Evolutionary conservation across 345 rosid genomes (phyloP), one percentile per base, ranked within the genome.

Genomic region (Boechera retrofracta): DNA sequence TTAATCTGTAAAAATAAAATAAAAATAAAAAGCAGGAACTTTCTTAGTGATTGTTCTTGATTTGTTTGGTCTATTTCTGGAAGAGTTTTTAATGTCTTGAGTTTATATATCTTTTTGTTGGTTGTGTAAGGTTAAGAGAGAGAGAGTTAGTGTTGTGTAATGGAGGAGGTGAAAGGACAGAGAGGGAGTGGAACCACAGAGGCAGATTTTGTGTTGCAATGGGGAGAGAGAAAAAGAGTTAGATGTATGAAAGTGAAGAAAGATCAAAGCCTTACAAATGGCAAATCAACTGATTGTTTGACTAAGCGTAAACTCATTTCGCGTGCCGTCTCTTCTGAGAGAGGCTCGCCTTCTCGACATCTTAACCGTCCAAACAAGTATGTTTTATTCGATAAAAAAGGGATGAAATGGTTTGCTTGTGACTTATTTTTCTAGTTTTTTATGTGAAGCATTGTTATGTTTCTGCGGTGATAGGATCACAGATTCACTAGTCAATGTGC

Each of bases 161-260:
- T 89, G 97, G 94, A 88, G 79, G 94, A 91, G 67, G 86, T 75
- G 62, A 93, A 82, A 79, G 84, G 83, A 72, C 88, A 86, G 60
- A 86, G 81, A 82, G 83, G 80, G n/a, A 64, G 32, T 79, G 78
- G 80, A 82, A 82, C 72, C 51, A 65, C 82, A 71, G 93, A 88
- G 77, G 86, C 87, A 41, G 96, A 94, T 83, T 94, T 94, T 82
- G 83, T 87, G 77, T 77, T 94, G 74, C 93, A 94, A 81, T 91
- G 98, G 98, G 98, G 98, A 49, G 90, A 84, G 59, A 87, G 88
- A 71, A 94, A 94, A 84, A 87, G 89, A 83, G 93, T 82, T 77
- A 84, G 98, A 81, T 87, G 96, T 78, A 88, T 86, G 79, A 91
- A 90, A 80, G 77, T 89, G 33, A 93, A 89, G 80, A 89, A 86